phyloP scores from a whole-genome alignment of 805 yeast genomes.

The Allodekkera sacchari region DNA sequence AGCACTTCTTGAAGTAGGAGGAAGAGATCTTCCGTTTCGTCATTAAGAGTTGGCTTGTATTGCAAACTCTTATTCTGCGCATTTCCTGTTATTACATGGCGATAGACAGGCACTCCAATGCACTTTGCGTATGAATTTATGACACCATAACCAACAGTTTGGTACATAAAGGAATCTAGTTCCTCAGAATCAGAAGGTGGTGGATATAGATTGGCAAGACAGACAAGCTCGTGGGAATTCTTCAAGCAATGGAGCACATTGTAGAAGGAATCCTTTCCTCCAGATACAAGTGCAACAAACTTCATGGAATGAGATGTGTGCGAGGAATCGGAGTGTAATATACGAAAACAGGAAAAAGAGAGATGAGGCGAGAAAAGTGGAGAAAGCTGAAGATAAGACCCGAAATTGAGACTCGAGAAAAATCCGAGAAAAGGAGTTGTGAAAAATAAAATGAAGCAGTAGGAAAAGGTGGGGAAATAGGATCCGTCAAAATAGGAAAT shows the following conservation, averaged over 20 bases:
- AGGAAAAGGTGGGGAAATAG: not conserved
- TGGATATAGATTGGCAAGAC: conserved; percentile 80
- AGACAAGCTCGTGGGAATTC: conserved; percentile 78
- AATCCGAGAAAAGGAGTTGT: not conserved
- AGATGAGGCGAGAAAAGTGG: not conserved
- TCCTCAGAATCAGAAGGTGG: conserved; percentile 43
- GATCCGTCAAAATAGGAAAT: too few relatives aligned
- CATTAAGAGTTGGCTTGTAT: conserved; percentile 57
- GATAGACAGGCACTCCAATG: conserved; percentile 70
- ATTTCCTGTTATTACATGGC: conserved; percentile 54
- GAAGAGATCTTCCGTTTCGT: conserved; percentile 83
- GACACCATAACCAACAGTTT: conserved; percentile 89
- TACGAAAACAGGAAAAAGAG: not conserved
- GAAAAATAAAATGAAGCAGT: not conserved
- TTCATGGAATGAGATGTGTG: conserved; percentile 45
- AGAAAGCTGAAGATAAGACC: not conserved
- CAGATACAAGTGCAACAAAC: conserved; percentile 85
- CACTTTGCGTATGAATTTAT: conserved; percentile 59
- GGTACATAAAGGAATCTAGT: conserved; percentile 93
- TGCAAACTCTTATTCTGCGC: conserved; percentile 62
- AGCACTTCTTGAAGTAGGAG: conserved; percentile 41
- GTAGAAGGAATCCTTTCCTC: conserved; percentile 94
- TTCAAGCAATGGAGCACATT: conserved; percentile 80
- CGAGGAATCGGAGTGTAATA: too few relatives aligned
- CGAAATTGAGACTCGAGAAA: not conserved